Conservation (phyloP, 768 basidiomycete genomes). For the Suillus placidus region DNA sequence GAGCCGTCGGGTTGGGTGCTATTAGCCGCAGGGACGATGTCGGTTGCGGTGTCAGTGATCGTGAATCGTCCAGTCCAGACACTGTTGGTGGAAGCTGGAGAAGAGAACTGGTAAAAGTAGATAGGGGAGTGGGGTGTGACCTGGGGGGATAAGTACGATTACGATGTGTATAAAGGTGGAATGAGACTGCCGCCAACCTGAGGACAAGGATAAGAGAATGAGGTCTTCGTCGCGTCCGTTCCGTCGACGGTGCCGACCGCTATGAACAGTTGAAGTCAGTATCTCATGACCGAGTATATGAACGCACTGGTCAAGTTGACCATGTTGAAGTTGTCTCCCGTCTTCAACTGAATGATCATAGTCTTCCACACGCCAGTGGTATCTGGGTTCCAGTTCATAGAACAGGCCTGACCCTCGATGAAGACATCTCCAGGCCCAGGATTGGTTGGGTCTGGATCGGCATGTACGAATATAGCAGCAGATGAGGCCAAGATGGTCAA, state of each 20-base stretch:
- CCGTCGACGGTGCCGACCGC: constrained; percentile 71
- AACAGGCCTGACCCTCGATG: constrained; percentile 58
- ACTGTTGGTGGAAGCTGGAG: constrained; percentile 41
- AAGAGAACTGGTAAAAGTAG: constrained; percentile 81
- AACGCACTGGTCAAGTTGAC: constrained; percentile 63
- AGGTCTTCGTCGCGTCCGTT: constrained; percentile 47
- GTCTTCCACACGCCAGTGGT: constrained; percentile 62
- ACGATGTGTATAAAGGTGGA: constrained; percentile 3
- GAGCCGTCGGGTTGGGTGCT: constrained; percentile 52
- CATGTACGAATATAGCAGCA: constrained; percentile 45
- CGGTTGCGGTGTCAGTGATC: constrained; percentile 56
- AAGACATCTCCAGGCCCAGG: constrained; percentile 64
- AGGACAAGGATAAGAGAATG: constrained; percentile 66
- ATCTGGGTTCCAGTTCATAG: constrained; percentile 63
- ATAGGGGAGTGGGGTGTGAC: constrained; percentile 66
- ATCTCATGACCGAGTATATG: background rate
- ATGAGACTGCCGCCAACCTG: constrained; percentile 43
- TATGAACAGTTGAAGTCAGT: constrained; percentile 30
- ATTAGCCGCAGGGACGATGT: constrained; percentile 51
- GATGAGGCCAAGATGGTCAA: constrained; percentile 28
- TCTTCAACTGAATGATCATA: constrained; percentile 81
- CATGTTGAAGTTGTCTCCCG: constrained; percentile 74
- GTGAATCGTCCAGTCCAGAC: constrained; percentile 79
- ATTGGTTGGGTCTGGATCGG: constrained; percentile 58
- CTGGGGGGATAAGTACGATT: constrained; percentile 33